These are phyloP conservation scores for Ilex asprella DNA, from an alignment of 257 asterid species.

Conservation along the genomic window DNA sequence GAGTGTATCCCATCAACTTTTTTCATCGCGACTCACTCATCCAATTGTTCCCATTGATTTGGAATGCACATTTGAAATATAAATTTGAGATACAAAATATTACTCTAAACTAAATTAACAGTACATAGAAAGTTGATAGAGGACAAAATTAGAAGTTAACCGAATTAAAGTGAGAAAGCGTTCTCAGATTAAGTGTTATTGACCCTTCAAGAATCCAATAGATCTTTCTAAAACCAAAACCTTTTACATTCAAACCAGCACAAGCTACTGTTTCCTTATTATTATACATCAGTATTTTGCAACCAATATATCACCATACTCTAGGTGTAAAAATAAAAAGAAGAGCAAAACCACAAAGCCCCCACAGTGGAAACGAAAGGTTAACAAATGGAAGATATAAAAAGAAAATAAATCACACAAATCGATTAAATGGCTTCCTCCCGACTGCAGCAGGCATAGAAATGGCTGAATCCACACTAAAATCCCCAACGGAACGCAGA, in stretches of 20 bases:
- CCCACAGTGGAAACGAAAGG: neutral
- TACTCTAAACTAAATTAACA: too few species aligned
- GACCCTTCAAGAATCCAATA: too few species aligned
- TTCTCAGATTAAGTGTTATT: too few species aligned
- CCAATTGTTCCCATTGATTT: too few species aligned
- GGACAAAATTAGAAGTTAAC: too few species aligned
- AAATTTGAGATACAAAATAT: too few species aligned
- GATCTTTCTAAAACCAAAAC: neutral
- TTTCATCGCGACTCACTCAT: too few species aligned
- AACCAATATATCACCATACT: neutral
- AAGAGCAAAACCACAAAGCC: neutral
- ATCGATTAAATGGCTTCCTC: slow-evolving; percentile 86
- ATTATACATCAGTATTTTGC: neutral
- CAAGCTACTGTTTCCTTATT: neutral
- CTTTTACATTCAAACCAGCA: neutral
- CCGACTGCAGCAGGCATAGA: slow-evolving; percentile 74
- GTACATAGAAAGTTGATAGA: too few species aligned
- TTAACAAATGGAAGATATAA: neutral
- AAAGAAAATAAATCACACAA: slow-evolving; percentile 65
- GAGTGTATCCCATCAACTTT: too few species aligned
- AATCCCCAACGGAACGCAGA: slow-evolving; percentile 36
- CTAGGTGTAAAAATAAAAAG: neutral
- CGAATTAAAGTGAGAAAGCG: too few species aligned
- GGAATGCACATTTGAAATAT: too few species aligned
- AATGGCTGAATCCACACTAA: slow-evolving; percentile 59